Evolutionary conservation across 352 stramenopile species (phyloP).

Genomic region (Phytophthora capsici): DNA sequence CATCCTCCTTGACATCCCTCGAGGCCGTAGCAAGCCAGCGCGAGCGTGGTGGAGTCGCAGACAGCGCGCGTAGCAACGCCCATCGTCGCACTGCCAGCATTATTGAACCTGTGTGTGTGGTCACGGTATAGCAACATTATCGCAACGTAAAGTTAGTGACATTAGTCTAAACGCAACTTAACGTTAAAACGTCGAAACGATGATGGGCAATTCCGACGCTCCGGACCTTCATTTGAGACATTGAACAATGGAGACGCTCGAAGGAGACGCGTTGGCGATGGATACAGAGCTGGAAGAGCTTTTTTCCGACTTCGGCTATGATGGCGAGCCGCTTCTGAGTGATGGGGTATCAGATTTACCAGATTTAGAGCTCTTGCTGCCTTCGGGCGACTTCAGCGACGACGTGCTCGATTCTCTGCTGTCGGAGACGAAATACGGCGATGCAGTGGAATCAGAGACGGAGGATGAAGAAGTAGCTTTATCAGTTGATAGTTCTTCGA

Average conservation of each 20-base stretch:
- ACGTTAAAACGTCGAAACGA: conserved; percentile 1
- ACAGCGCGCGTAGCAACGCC: conserved; percentile 7
- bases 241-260: conserved; percentile 10
- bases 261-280: conserved; percentile 8
- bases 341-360: conserved; percentile 22
- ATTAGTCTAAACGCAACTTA: neutral
- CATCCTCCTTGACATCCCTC: conserved; percentile 14
- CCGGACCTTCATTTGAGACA: conserved; percentile 10
- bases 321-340: conserved; percentile 1
- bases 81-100: conserved; percentile 33
- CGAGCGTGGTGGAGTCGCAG: conserved; percentile 3
- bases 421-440: neutral
- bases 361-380: conserved; percentile 35
- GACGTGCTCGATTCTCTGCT: conserved; percentile 23
- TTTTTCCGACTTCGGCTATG: conserved; percentile 14
- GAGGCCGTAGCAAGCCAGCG: conserved; percentile 14
- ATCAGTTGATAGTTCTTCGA: neutral
- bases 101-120: conserved; percentile 21
- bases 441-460: conserved; percentile 11
- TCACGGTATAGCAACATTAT: conserved; percentile 6
- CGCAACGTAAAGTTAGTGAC: neutral
- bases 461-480: neutral
- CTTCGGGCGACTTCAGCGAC: conserved; percentile 18
- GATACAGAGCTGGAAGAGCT: conserved; percentile 7
- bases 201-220: conserved; percentile 31